A percentile compares a stretch with the other conserved stretches of the same genome.
These are phyloP conservation scores for Singerocomus inundabilis DNA, from an alignment of 1,284 basidiomycete genomes.

Conservation along the genomic window DNA sequence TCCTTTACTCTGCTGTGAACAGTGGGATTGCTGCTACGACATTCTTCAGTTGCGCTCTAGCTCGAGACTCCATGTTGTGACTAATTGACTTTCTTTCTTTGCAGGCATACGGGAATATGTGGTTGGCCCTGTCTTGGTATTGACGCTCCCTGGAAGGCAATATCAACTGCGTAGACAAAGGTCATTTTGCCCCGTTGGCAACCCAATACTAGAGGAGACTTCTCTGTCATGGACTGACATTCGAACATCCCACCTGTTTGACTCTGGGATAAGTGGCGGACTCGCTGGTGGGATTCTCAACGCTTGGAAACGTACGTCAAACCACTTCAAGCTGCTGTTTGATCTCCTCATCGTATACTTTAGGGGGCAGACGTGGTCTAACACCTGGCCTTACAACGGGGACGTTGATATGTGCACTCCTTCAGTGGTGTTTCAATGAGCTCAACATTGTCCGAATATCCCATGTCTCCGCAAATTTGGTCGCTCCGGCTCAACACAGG, in stretches of 20 bases:
- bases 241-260: constrained; percentile 55
- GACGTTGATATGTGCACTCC: constrained; percentile 49
- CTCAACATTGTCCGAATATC: constrained; percentile 54
- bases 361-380: constrained; percentile 44
- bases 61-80: background rate
- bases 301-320: constrained; percentile 42
- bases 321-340: background rate
- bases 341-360: constrained; percentile 1
- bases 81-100: constrained; percentile 2
- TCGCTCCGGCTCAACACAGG: background rate
- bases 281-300: constrained; percentile 55
- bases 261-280: constrained; percentile 63
- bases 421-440: constrained; percentile 69
- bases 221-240: constrained; percentile 48
- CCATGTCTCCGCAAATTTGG: constrained; percentile 41
- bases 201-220: constrained; percentile 1
- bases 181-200: constrained; percentile 17
- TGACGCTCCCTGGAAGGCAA: constrained; percentile 25
- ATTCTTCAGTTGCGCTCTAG: constrained; percentile 62
- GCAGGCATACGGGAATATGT: constrained; percentile 67
- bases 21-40: constrained; percentile 62
- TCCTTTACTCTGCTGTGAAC: constrained; percentile 53
- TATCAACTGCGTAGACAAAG: constrained; percentile 40
- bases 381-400: constrained; percentile 56
- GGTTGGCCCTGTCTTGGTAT: constrained; percentile 53